These are phyloP conservation scores for Ganoderma lucidum DNA, from an alignment of 1,284 basidiomycete genomes.

Conservation along the genomic window DNA sequence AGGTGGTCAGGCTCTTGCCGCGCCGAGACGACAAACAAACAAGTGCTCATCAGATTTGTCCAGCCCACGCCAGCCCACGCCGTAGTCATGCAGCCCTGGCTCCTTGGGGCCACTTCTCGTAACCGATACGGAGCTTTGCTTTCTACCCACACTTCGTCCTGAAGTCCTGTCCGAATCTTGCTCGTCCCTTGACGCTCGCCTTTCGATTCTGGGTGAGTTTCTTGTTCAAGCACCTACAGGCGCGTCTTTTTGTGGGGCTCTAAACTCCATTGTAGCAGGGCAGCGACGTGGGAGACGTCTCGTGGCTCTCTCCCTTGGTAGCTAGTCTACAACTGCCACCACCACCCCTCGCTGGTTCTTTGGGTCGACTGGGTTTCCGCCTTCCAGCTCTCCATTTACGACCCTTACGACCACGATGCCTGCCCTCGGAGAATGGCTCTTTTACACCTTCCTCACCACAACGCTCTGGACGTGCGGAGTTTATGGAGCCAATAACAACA, in stretches of 20 bases:
- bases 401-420: not conserved
- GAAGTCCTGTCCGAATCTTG: not conserved
- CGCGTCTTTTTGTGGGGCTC: not conserved
- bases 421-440: not conserved
- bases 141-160: not conserved
- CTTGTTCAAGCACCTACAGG: not conserved
- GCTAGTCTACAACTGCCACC: not conserved
- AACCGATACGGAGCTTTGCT: not conserved
- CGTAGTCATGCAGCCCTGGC: not conserved
- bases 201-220: not conserved
- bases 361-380: not conserved
- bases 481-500: conserved; percentile 10
- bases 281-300: not conserved
- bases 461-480: not conserved
- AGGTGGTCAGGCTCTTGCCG: not conserved
- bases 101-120: not conserved
- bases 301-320: not conserved
- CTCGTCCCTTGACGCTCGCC: not conserved
- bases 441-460: not conserved
- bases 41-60: not conserved
- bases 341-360: not conserved
- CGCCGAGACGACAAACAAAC: not conserved
- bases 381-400: not conserved
- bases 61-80: not conserved
- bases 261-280: not conserved